Evolutionary conservation across 2,329 filamentous ascomycete genomes (phyloP).

Genomic region (Hypoxylon sp.): DNA sequence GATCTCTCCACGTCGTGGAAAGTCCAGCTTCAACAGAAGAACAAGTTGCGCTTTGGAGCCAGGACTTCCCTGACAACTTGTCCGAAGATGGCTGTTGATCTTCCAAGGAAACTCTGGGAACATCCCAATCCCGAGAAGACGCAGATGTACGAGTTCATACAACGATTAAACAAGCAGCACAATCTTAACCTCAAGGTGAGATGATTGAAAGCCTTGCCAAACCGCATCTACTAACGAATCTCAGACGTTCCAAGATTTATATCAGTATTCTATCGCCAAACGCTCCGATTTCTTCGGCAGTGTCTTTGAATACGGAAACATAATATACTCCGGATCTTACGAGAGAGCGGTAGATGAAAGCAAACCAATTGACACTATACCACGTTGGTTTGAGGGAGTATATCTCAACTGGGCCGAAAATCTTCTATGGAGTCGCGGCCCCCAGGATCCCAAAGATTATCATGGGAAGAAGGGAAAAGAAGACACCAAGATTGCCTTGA

Average conservation of each 20-base stretch:
- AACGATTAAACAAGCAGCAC: conserved; percentile 67
- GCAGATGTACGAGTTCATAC: conserved; percentile 73
- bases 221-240: conserved; percentile 19
- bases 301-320: conserved; percentile 65
- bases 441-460: conserved; percentile 52
- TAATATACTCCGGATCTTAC: conserved; percentile 71
- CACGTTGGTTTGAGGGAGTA: conserved; percentile 80
- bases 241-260: conserved; percentile 74
- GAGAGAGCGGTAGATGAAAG: conserved; percentile 72
- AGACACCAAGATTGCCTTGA: conserved; percentile 74
- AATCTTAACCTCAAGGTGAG: conserved; percentile 65
- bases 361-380: conserved; percentile 74
- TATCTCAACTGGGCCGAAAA: conserved; percentile 83
- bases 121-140: conserved; percentile 69
- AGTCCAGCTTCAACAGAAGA: too few species aligned
- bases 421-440: conserved; percentile 67
- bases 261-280: conserved; percentile 71
- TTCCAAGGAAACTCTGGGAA: conserved; percentile 73
- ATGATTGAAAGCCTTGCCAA: neutral
- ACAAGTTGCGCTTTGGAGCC: too few species aligned
- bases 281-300: conserved; percentile 72
- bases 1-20: too few species aligned
- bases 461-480: conserved; percentile 70
- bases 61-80: too few species aligned
- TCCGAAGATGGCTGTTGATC: conserved; percentile 35